Conservation (phyloP, 176 grass and related monocot species). For the Zoysia japonica region DNA sequence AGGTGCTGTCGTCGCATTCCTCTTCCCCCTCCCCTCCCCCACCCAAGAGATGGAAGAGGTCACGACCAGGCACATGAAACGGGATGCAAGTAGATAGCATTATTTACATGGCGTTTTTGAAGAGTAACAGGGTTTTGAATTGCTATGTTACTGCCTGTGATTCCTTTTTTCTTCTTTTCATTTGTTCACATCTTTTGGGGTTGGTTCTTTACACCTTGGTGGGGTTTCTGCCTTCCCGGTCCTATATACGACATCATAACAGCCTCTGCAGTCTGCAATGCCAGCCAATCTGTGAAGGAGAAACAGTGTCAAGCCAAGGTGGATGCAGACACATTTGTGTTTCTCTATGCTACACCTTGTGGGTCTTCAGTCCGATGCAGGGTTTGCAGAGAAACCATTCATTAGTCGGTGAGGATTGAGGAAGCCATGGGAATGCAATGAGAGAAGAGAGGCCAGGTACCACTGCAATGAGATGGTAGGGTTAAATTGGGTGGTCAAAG, state of each 20-base stretch:
- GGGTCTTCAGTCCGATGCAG: constrained; percentile 47
- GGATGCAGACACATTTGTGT: constrained; percentile 31
- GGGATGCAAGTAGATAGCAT: constrained; percentile 39
- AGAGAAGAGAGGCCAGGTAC: background rate
- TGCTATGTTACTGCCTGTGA: constrained; percentile 42
- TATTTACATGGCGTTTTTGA: constrained; percentile 44
- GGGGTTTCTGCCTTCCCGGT: constrained; percentile 41
- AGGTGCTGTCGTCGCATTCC: constrained; percentile 45
- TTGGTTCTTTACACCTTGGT: constrained; percentile 50
- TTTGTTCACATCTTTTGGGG: constrained; percentile 58
- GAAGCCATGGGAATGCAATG: constrained; percentile 35
- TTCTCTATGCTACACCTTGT: constrained; percentile 33
- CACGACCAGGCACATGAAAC: constrained; percentile 38
- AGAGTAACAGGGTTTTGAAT: constrained; percentile 67
- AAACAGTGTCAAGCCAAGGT: constrained; percentile 26
- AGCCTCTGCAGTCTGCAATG: constrained; percentile 52
- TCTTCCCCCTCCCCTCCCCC: constrained; percentile 42
- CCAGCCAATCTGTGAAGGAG: constrained; percentile 48
- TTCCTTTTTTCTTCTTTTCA: constrained; percentile 37
- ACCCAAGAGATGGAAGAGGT: constrained; percentile 77
- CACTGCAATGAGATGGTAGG: constrained; percentile 23
- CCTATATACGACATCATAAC: constrained; percentile 48
- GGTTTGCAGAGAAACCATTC: constrained; percentile 43
- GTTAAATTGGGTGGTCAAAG: constrained; percentile 51
- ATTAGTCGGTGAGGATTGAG: constrained; percentile 46